Percentiles rank a stretch among this genome's conserved stretches.
Evolutionary conservation across 352 stramenopile genomes (phyloP).

Genomic region (Phytopythium oedochilum): DNA sequence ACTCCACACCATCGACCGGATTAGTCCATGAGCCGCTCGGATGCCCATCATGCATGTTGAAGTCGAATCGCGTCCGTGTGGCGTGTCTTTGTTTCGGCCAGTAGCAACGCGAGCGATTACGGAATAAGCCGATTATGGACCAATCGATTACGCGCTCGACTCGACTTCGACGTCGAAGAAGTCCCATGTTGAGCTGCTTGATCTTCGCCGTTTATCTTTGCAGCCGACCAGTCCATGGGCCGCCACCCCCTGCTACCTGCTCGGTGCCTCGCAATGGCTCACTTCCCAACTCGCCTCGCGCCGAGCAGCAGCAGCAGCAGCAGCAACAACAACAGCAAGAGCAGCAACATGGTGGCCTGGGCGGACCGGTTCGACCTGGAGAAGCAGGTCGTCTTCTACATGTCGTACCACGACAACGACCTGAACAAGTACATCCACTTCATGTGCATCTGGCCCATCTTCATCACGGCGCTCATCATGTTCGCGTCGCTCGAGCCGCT

Average conservation of each 20-base stretch:
- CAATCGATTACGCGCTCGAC: too few relatives aligned
- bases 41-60: background rate
- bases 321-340: background rate
- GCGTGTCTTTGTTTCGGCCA: slow-evolving; percentile 4
- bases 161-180: too few relatives aligned
- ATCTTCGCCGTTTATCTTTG: slow-evolving; percentile 9
- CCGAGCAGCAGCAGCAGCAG: background rate
- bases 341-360: slow-evolving; percentile 2
- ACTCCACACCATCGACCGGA: too few relatives aligned
- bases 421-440: slow-evolving; percentile 86
- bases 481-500: slow-evolving; percentile 45
- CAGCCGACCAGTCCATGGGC: slow-evolving; percentile 1
- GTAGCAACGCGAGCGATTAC: background rate
- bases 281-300: background rate
- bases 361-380: slow-evolving; percentile 75
- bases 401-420: slow-evolving; percentile 83
- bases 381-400: slow-evolving; percentile 85
- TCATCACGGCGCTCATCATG: slow-evolving; percentile 75
- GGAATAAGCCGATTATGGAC: background rate
- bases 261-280: background rate
- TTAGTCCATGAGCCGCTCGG: slow-evolving; percentile 2
- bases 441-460: slow-evolving; percentile 84
- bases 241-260: background rate
- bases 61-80: background rate
- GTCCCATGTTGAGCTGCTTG: too few relatives aligned